phyloP scores from a whole-genome alignment of 202 grass and related monocot genomes.

The Setaria viridis region DNA sequence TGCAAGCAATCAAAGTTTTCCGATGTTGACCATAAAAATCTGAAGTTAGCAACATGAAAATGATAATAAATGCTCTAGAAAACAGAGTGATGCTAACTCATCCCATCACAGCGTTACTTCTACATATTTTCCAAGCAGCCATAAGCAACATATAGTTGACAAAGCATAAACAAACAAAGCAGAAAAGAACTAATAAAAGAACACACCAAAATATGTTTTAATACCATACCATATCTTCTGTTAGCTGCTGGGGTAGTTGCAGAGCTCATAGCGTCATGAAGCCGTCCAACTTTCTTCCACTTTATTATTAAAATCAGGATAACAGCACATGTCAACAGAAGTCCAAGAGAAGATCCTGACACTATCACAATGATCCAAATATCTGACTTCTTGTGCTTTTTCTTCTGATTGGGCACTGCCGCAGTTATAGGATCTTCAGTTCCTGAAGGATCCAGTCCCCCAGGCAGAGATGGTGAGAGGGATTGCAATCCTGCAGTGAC shows the following conservation, averaged over 20 bases:
- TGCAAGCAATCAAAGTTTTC: conserved; percentile 3
- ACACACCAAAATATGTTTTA: conserved; percentile 22
- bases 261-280: conserved; percentile 57
- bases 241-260: conserved; percentile 49
- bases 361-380: conserved; percentile 74
- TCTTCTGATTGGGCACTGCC: conserved; percentile 50
- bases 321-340: conserved; percentile 64
- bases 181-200: conserved; percentile 13
- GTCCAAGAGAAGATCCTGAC: conserved; percentile 62
- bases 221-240: conserved; percentile 73
- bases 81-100: not conserved
- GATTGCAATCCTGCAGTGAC: conserved; percentile 67
- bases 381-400: conserved; percentile 67
- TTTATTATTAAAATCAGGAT: conserved; percentile 65
- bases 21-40: not conserved
- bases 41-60: conserved; percentile 19
- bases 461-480: conserved; percentile 60
- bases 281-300: conserved; percentile 52
- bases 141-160: conserved; percentile 18
- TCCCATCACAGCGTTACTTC: not conserved
- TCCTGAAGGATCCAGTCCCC: conserved; percentile 45
- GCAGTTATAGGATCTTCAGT: conserved; percentile 75
- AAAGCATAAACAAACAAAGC: conserved; percentile 14
- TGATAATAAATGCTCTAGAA: not conserved
- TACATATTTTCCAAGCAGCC: not conserved